Evolutionary conservation across 352 stramenopile species (phyloP), one percentile per base, ranked within the genome.

Genomic region (Phytophthora tentaculata): DNA sequence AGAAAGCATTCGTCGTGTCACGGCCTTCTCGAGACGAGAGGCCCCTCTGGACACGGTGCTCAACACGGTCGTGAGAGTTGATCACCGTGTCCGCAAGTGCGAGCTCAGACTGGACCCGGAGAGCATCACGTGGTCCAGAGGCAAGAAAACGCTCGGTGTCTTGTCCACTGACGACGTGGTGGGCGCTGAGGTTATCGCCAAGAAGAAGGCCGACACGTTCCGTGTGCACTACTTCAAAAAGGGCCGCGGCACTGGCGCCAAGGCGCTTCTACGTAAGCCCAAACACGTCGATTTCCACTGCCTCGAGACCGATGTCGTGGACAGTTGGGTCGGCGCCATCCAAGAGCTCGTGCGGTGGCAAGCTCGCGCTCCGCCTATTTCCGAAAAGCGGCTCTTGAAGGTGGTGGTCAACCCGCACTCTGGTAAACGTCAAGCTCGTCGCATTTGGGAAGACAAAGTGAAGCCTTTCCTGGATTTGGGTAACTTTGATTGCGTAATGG

Each of bases 311-410:
- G 66, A 73, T 0, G 72, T 91, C 12, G 61, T 83, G 5, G 66
- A 79, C 20, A 77, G 73, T 52, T 94, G 86, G 86, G 73, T 92
- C 24, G 64, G 65, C 2, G 73, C 81, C 26, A 90, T 94, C 37
- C 86, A 94, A 62, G 86, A 94, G 53, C 82, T 94, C 7, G 86
- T 94, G 52, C 84, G 86, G 54, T 94, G 84, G 84, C 86, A 94
- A 61, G 86, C 86, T 52, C 84, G 86, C 13, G 81, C 83, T 28
- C 86, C 86, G 44, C 80, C 86, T 1, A 77, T 91, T 54, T 54
- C 71, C 0, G 84, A 95, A 66, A 91, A 90, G 60, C 81, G 86
- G 39, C 66, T 76, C n/a, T 79, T 94, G 63, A 91, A 91, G 63
- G 80, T 94, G 52, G 86, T 94, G 2, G 79, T 94, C 55, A 94